Evolutionary conservation across 2,329 filamentous ascomycete species (phyloP).

Genomic region (Fusarium miscanthi): DNA sequence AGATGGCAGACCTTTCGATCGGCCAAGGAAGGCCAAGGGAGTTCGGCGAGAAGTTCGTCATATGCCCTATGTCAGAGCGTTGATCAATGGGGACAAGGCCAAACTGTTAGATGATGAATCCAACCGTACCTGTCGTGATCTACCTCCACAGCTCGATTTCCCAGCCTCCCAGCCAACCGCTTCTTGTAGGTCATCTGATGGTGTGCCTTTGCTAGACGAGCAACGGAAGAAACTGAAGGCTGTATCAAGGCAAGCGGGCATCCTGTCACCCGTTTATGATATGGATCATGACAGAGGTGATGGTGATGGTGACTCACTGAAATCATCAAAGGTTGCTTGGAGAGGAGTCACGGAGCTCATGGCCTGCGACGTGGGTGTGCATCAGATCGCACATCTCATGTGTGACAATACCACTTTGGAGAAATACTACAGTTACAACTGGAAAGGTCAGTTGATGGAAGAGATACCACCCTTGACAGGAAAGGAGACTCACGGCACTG

Average conservation of each 20-base stretch:
- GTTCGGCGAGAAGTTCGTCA: background rate
- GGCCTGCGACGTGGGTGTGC: slow-evolving; percentile 35
- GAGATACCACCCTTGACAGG: background rate
- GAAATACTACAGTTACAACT: slow-evolving; percentile 22
- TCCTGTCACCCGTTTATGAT: background rate
- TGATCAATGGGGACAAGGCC: background rate
- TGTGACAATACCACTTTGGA: background rate
- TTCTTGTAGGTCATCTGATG: background rate
- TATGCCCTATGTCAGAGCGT: too few species aligned
- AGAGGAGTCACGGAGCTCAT: slow-evolving; percentile 41
- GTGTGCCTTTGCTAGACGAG: slow-evolving; percentile 2
- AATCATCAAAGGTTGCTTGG: slow-evolving; percentile 29
- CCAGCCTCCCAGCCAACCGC: background rate
- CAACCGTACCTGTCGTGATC: background rate
- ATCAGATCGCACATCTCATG: slow-evolving; percentile 40
- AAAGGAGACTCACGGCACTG: slow-evolving; percentile 19
- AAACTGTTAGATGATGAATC: slow-evolving; percentile 15
- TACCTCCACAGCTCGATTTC: slow-evolving; percentile 27
- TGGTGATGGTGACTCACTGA: background rate
- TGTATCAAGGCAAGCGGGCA: background rate
- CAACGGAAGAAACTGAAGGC: background rate
- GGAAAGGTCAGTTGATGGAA: slow-evolving; percentile 35
- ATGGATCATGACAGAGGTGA: background rate
- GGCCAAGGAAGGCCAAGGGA: slow-evolving; percentile 19
- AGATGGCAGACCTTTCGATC: slow-evolving; percentile 23